These are phyloP conservation scores for Licmophora abbreviata DNA, from an alignment of 108 stramenopile species.

Conservation along the genomic window DNA sequence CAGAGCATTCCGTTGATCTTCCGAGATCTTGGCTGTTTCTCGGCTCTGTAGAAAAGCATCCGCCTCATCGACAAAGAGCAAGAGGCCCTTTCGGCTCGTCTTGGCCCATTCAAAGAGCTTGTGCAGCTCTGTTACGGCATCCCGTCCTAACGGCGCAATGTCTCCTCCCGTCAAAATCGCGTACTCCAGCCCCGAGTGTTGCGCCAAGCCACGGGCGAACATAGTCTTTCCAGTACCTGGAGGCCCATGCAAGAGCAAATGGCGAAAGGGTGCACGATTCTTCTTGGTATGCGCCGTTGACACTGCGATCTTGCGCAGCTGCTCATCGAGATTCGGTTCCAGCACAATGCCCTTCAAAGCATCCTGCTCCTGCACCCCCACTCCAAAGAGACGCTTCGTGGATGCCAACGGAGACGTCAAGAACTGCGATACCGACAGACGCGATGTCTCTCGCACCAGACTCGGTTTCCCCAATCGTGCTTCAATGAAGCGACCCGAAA, in stretches of 20 bases:
- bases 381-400: slow-evolving; percentile 51
- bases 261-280: slow-evolving; percentile 97
- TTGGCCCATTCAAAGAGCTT: slow-evolving; percentile 99
- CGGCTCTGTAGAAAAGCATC: slow-evolving; percentile 97
- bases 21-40: slow-evolving; percentile 83
- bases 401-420: slow-evolving; percentile 43
- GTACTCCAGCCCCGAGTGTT: slow-evolving; percentile 95
- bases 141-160: slow-evolving; percentile 96
- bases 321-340: slow-evolving; percentile 73
- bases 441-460: slow-evolving; percentile 94
- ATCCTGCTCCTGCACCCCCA: slow-evolving; percentile 60
- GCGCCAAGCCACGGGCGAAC: slow-evolving; percentile 94
- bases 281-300: slow-evolving; percentile 95
- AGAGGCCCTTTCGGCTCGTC: slow-evolving; percentile 86
- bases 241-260: slow-evolving; percentile 96
- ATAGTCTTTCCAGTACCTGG: slow-evolving; percentile 99
- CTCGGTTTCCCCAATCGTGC: slow-evolving; percentile 92
- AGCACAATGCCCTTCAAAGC: slow-evolving; percentile 94
- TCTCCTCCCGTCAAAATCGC: slow-evolving; percentile 99
- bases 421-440: slow-evolving; percentile 58
- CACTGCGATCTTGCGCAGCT: slow-evolving; percentile 87
- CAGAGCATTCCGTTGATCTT: slow-evolving; percentile 97
- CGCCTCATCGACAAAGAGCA: slow-evolving; percentile 99
- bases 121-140: slow-evolving; percentile 99
- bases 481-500: slow-evolving; percentile 92